Conservation (phyloP, 78 protist species). For the Emiliania huxleyi region DNA sequence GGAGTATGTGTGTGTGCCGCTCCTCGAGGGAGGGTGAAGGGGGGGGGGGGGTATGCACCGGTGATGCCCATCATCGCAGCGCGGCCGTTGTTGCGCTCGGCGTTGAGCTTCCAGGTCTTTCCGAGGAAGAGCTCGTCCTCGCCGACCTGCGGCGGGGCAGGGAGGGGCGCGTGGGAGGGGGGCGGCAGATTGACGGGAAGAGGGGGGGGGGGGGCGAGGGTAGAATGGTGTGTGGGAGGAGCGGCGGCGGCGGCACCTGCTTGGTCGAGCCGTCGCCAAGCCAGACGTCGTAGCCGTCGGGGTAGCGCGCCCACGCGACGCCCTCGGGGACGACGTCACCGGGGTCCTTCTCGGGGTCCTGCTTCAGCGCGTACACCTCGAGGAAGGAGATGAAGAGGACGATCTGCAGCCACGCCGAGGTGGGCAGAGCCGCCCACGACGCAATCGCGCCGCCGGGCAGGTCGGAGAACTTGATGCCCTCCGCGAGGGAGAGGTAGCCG, state of each 20-base stretch:
- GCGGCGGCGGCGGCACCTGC: neutral
- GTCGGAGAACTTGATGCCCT: neutral
- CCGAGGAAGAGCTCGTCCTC: slow-evolving; percentile 20
- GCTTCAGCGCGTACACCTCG: neutral
- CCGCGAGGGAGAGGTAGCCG: neutral
- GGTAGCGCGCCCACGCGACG: neutral
- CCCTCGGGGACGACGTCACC: slow-evolving; percentile 9
- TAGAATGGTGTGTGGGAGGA: no score
- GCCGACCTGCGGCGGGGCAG: neutral
- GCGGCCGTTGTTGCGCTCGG: slow-evolving; percentile 29
- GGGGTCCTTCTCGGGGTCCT: neutral
- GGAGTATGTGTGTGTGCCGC: no score
- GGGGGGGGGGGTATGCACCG: neutral
- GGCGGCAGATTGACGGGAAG: no score
- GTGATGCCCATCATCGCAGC: slow-evolving; percentile 31
- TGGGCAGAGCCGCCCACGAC: slow-evolving; percentile 1
- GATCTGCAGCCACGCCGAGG: neutral
- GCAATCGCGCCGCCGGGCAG: neutral
- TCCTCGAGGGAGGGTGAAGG: no score
- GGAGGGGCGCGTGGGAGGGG: no score
- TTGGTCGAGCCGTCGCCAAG: slow-evolving; percentile 1
- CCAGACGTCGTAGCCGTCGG: neutral
- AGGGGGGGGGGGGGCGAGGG: no score
- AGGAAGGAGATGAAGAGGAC: neutral
- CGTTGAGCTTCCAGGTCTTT: slow-evolving; percentile 20